Percentiles rank a stretch among this genome's conserved stretches.
Conservation (phyloP, 345 rosid genomes). For the Brassica rapa region DNA sequence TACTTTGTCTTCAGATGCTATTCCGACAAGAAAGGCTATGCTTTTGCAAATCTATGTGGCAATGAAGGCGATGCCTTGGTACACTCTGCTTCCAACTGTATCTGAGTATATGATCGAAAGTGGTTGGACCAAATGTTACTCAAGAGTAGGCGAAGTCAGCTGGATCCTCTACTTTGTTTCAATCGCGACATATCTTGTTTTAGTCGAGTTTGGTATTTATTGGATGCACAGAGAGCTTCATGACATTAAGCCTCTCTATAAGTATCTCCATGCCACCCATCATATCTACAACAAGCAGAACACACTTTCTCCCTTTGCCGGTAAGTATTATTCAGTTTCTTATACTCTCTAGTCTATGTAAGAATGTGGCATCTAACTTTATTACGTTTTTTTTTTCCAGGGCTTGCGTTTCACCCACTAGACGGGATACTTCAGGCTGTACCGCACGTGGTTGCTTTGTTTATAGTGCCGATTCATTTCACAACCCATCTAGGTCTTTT, state of each 20-base stretch:
- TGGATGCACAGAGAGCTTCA: slow-evolving; percentile 97
- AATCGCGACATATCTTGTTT: slow-evolving; percentile 55
- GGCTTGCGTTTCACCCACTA: slow-evolving; percentile 89
- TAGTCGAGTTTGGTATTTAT: slow-evolving; percentile 90
- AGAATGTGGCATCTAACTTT: background rate
- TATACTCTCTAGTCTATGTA: background rate
- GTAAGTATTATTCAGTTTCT: slow-evolving; percentile 43
- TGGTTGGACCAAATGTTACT: slow-evolving; percentile 87
- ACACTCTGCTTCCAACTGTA: slow-evolving; percentile 74
- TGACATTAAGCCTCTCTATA: slow-evolving; percentile 91
- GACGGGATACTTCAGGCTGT: slow-evolving; percentile 92
- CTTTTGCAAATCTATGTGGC: slow-evolving; percentile 84
- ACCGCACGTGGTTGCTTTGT: slow-evolving; percentile 81
- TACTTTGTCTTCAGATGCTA: slow-evolving; percentile 62
- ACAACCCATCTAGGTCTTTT: slow-evolving; percentile 69
- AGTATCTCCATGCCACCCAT: slow-evolving; percentile 84
- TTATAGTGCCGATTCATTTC: slow-evolving; percentile 80
- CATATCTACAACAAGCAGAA: slow-evolving; percentile 97
- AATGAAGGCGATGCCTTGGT: slow-evolving; percentile 96
- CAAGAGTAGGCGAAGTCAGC: slow-evolving; percentile 61
- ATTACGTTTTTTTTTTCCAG: slow-evolving; percentile 42
- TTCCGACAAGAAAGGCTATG: slow-evolving; percentile 85
- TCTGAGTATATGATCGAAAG: slow-evolving; percentile 82
- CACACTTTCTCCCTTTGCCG: slow-evolving; percentile 95
- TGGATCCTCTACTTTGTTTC: slow-evolving; percentile 56